Evolutionary conservation across 176 grass and related monocot species (phyloP), one percentile per base, ranked within the genome.

Genomic region (Lolium perenne): DNA sequence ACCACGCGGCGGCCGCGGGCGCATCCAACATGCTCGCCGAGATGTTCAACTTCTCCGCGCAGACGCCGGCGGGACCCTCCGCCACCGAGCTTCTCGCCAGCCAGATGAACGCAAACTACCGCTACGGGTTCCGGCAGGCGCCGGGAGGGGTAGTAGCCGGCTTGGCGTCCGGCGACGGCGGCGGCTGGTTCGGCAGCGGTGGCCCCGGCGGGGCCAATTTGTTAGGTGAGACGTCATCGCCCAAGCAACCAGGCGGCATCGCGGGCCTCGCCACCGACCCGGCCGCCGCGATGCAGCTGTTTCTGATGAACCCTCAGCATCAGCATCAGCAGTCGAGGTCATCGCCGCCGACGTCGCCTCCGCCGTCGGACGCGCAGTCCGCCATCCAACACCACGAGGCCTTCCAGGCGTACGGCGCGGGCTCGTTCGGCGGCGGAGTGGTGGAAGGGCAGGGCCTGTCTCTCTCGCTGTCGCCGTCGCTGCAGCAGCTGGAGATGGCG

Each of bases 401-500:
- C 23, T 96, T 97, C 88, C 94, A 96, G 58, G 87, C 90, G 64
- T 99, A 91, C 75, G 80, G 87, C 48, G 84, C 74, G 10, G 35
- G 76, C 79, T 46, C 82, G 68, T 97, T 95, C 80, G 84, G 70
- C 46, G 90, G 92, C 51, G 83, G 90, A 10, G 90, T 93, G 54
- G 85, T 93, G 59, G 97, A 99, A 86, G 90, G 94, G 13, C 97
- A 99, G 87, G 92, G 92, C 0, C 90, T 99, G 6, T 97, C 97
- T 3, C 86, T 99, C 9, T 99, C 97, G 1, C 91, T 99, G 0
- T 99, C 97, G 15, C 86, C 94, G 26, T 97, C 94, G 38, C 74
- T 99, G 43, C 97, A 97, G 78, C 97, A 99, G 82, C 88, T 99
- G 25, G 97, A 99, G 87, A 94, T 99, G 97, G 88, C 92, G 55